Evolutionary conservation across 306 rosid genomes (phyloP), one percentile per base, ranked within the genome.

Genomic region (Pyrus betulifolia): DNA sequence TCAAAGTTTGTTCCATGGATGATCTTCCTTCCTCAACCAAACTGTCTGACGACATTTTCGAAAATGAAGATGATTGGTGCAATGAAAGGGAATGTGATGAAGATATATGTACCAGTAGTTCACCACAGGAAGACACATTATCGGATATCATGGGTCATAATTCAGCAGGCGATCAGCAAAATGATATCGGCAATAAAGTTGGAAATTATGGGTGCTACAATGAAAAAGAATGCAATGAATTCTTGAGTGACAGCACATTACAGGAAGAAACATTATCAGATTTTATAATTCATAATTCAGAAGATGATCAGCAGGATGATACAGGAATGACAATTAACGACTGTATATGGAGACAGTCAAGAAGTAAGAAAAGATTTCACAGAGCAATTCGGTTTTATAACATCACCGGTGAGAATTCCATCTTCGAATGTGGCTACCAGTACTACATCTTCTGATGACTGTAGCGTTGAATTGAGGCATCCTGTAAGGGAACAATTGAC

Each of bases 1-100:
- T 87, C 71, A 84, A 86, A 76, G 78, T 87, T 52, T 79, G 87
- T 75, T 77, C 89, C 67, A 82, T 92, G 90, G 88, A 88, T 45
- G 98, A 92, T 70, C 97, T 92, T 79, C 98, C 96, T 2, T 89
- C 98, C 55, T 51, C 21, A 65, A 62, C 82, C 42, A 87, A 83
- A 82, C 73, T 83, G 45, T 46, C 78, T 18, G 86, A 77, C 38
- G 76, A 81, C 70, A 76, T 80, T 33, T 71, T 70, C 33, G 93
- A 84, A 76, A 86, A 85, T 18, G 93, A 92, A 35, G 87, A 79
- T 71, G 88, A 82, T 30, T 68, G 65, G 79, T 79, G 59, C 67
- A 23, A 74, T 66, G 87, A 88, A 72, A 60, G 75, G 60, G 93
- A 86, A 25, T 58, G 69, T 67, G 82, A 80, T 6, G 79, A 57